A percentile compares a stretch with the other conserved stretches of the same genome.
Evolutionary conservation across 306 rosid genomes (phyloP).

Genomic region (Quercus rubra): DNA sequence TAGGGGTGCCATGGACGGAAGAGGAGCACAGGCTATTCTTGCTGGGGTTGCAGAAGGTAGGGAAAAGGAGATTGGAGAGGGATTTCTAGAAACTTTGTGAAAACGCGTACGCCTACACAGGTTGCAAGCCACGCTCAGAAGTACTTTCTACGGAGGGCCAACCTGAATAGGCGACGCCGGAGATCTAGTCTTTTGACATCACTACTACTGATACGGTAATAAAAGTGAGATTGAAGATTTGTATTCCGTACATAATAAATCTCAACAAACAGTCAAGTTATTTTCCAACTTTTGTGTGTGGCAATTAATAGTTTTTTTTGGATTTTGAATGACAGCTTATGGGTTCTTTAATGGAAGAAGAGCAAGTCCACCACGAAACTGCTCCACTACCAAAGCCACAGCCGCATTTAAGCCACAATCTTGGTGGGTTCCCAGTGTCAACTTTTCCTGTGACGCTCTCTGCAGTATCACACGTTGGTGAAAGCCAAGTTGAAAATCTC

Average conservation of each 20-base stretch:
- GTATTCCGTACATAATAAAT: background rate
- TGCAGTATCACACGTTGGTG: slow-evolving; percentile 30
- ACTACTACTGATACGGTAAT: slow-evolving; percentile 30
- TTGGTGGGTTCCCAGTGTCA: slow-evolving; percentile 35
- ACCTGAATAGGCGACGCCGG: slow-evolving; percentile 69
- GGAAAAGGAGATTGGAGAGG: slow-evolving; percentile 98
- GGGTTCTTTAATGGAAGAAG: slow-evolving; percentile 60
- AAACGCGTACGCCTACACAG: slow-evolving; percentile 89
- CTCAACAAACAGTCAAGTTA: background rate
- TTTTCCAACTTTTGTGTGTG: too few relatives aligned
- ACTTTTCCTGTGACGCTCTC: slow-evolving; percentile 34
- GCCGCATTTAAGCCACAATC: slow-evolving; percentile 8
- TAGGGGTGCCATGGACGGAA: slow-evolving; percentile 88
- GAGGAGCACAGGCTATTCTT: slow-evolving; percentile 78
- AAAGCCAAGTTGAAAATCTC: slow-evolving; percentile 9
- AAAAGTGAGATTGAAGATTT: too few relatives aligned
- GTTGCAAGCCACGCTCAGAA: slow-evolving; percentile 95
- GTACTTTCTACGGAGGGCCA: slow-evolving; percentile 76
- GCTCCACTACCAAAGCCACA: slow-evolving; percentile 29
- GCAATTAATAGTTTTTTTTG: too few relatives aligned
- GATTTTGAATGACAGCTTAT: slow-evolving; percentile 28
- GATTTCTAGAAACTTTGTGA: slow-evolving; percentile 84
- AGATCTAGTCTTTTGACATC: slow-evolving; percentile 28
- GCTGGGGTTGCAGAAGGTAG: slow-evolving; percentile 71
- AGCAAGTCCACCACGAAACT: slow-evolving; percentile 32